These are phyloP conservation scores for Rhizoctonia solani DNA, from an alignment of 1,284 basidiomycete genomes.

Conservation along the genomic window DNA sequence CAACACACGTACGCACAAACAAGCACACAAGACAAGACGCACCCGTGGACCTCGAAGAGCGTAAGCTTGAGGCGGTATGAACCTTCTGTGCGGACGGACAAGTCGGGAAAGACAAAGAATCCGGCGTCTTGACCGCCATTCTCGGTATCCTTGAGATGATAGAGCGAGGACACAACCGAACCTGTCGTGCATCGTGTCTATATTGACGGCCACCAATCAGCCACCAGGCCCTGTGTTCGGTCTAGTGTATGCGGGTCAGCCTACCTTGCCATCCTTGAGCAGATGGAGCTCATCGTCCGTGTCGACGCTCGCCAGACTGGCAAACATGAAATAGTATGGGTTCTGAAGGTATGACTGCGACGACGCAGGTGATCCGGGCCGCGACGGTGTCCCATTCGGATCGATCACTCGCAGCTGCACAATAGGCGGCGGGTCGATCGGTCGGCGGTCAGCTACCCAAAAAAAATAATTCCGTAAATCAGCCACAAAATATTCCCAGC, in stretches of 20 bases:
- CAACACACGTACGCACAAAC: background rate
- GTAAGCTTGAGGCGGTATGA: slow-evolving; percentile 85
- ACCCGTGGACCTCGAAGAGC: slow-evolving; percentile 93
- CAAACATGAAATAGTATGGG: slow-evolving; percentile 95
- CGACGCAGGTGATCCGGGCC: slow-evolving; percentile 38
- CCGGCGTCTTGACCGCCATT: slow-evolving; percentile 73
- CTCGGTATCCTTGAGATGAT: slow-evolving; percentile 92
- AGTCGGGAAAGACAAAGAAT: slow-evolving; percentile 88
- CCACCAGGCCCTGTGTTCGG: too few relatives aligned
- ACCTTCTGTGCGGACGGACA: slow-evolving; percentile 88
- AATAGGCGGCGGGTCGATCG: slow-evolving; percentile 95
- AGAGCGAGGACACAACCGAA: slow-evolving; percentile 88
- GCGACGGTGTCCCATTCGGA: slow-evolving; percentile 52
- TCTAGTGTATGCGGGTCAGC: too few relatives aligned
- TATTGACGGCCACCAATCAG: too few relatives aligned
- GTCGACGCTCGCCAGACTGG: slow-evolving; percentile 82
- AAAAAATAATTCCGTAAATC: too few relatives aligned
- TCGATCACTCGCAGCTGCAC: slow-evolving; percentile 91
- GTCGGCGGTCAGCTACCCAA: slow-evolving; percentile 84
- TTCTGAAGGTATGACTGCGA: slow-evolving; percentile 67
- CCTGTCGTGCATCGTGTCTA: slow-evolving; percentile 82
- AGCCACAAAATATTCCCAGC: slow-evolving; percentile 19
- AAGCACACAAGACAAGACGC: slow-evolving; percentile 46
- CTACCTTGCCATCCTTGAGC: slow-evolving; percentile 81
- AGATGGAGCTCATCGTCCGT: slow-evolving; percentile 92